Evolutionary conservation across 768 basidiomycete species (phyloP).

Genomic region (Boletales sp.): DNA sequence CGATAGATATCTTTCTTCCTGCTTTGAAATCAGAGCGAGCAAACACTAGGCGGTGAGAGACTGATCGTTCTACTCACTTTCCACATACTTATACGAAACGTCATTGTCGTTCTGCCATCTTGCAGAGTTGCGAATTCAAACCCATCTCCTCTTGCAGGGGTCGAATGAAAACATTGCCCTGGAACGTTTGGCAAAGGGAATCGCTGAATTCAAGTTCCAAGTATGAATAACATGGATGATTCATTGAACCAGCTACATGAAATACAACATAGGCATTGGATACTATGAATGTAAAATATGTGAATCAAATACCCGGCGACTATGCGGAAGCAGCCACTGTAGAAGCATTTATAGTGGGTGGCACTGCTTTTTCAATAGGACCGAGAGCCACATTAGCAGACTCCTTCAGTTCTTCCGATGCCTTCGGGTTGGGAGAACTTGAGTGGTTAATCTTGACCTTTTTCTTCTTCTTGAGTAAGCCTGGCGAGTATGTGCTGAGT

Average conservation of each 20-base stretch:
- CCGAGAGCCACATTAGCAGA: background rate
- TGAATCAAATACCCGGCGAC: background rate
- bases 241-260: background rate
- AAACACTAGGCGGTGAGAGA: background rate
- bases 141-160: too few species aligned
- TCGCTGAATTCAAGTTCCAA: too few species aligned
- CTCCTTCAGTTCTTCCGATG: conserved; percentile 4
- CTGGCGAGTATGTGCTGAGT: conserved; percentile 37
- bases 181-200: too few species aligned
- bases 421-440: conserved; percentile 17
- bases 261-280: background rate
- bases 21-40: background rate
- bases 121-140: too few species aligned
- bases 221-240: too few species aligned
- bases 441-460: conserved; percentile 48
- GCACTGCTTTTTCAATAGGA: background rate
- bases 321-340: conserved; percentile 15
- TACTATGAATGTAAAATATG: background rate
- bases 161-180: too few species aligned
- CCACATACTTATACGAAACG: too few species aligned
- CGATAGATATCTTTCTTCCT: too few species aligned
- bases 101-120: too few species aligned
- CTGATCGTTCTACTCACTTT: too few species aligned
- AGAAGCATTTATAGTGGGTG: background rate
- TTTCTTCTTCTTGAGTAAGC: conserved; percentile 72